phyloP scores from a whole-genome alignment of 2,329 filamentous ascomycete species.

The Aspergillus fijiensis region DNA sequence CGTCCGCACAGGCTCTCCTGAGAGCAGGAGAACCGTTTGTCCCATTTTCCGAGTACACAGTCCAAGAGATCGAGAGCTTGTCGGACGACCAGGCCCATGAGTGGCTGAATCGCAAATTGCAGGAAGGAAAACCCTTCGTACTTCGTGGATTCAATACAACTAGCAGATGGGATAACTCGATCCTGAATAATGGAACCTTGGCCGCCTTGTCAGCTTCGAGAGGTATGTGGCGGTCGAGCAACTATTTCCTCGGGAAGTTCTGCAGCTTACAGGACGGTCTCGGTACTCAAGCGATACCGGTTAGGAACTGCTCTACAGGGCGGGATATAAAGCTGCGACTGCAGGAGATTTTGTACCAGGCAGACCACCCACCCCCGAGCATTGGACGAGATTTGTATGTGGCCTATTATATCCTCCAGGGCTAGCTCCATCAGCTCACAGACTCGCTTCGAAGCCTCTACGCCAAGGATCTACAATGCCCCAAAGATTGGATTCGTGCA shows the following conservation, averaged over 20 bases:
- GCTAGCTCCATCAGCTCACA: not conserved
- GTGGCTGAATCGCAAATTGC: conserved; percentile 32
- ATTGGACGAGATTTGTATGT: conserved; percentile 24
- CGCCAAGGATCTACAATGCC: conserved; percentile 36
- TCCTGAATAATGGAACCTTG: conserved; percentile 33
- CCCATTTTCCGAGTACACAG: conserved; percentile 23
- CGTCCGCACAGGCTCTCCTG: conserved; percentile 15
- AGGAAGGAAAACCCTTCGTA: conserved; percentile 35
- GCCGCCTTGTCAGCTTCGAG: conserved; percentile 35
- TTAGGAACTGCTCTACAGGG: conserved; percentile 36
- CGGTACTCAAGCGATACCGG: conserved; percentile 28
- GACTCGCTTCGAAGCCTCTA: conserved; percentile 32
- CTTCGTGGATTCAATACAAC: conserved; percentile 35
- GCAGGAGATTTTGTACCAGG: conserved; percentile 28
- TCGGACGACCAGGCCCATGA: conserved; percentile 11
- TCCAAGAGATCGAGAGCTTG: conserved; percentile 9
- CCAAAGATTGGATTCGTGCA: conserved; percentile 31
- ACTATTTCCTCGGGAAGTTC: not conserved
- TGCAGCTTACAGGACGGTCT: conserved; percentile 1
- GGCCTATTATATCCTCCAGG: conserved; percentile 20
- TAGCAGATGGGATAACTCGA: conserved; percentile 26
- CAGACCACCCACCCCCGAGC: conserved; percentile 4
- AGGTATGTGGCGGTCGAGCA: conserved; percentile 19
- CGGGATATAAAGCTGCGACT: conserved; percentile 36
- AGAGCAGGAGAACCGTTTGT: conserved; percentile 16